A percentile compares a stretch with the other conserved stretches of the same genome.
phyloP scores from a whole-genome alignment of 768 basidiomycete genomes.

The Stropharia rugosoannulata region DNA sequence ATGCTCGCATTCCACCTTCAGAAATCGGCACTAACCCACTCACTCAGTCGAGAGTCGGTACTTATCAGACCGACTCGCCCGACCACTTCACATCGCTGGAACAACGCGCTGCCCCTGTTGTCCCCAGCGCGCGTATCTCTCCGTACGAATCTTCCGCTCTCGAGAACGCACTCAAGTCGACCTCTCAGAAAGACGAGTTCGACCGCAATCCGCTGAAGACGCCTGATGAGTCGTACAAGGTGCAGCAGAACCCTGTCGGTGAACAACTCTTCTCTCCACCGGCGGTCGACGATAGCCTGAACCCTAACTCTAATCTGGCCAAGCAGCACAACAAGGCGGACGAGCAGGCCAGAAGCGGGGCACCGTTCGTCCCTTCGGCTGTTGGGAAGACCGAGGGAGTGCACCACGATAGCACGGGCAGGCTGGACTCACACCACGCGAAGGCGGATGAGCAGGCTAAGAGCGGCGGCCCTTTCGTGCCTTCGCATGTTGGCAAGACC shows the following conservation, averaged over 20 bases:
- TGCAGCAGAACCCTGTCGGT: no score
- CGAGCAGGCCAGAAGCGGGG: no score
- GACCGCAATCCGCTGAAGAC: constrained; percentile 1
- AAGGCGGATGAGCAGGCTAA: not conserved
- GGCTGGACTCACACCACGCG: not conserved
- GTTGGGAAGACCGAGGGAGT: no score
- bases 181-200: not conserved
- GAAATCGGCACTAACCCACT: constrained; percentile 7
- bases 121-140: constrained; percentile 1
- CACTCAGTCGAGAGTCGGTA: not conserved
- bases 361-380: no score
- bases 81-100: not conserved
- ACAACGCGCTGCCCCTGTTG: not conserved
- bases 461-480: not conserved
- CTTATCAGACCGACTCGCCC: not conserved
- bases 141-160: not conserved
- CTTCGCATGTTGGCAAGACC: not conserved
- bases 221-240: not conserved
- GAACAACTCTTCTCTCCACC: not conserved
- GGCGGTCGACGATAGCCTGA: not conserved
- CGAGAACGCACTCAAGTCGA: not conserved
- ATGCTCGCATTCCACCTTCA: constrained; percentile 13
- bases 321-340: no score
- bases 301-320: no score
- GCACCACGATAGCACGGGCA: no score